Evolutionary conservation across 257 asterid species (phyloP), one percentile per base, ranked within the genome.

Genomic region (Cinchona pubescens): DNA sequence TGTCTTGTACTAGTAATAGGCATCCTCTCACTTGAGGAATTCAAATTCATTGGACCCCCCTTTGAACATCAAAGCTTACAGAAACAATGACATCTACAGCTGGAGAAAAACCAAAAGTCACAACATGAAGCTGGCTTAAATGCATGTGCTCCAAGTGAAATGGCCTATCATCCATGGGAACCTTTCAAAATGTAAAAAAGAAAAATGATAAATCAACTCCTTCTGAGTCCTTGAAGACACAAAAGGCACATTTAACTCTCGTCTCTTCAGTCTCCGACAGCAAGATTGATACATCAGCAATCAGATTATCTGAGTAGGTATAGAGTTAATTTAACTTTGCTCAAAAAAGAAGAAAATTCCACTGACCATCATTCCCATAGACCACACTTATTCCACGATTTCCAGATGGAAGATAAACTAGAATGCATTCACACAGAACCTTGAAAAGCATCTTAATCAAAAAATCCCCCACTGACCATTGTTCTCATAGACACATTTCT

Each of bases 111-210:
- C n/a, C 9, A 45, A 1, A 34, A n/a, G 16, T 35, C 37, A 30
- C 32, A 49, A 49, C n/a, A 49, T 34, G 2, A 27, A 4, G 29
- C 1, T 35, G 10, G 12, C 38, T n/a, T 30, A 27, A 69, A n/a
- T 49, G 21, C 64, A 51, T 49, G 55, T n/a, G n/a, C 75, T 70
- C 25, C n/a, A 32, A 69, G 64, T 16, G 64, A 49, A 21, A 37
- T 19, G 43, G n/a, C 48, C 32, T 69, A 49, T 49, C 51, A 32
- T 27, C 19, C 11, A 49, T 45, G 29, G 18, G 18, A 16, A 69
- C 2, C 30, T 14, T 30, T 5, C 8, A 29, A 16, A 25, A 5
- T 7, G 1, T 21, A 8, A 38, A 5, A 30, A 62, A 29, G 23
- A 23, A 25, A 25, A 25, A 25, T 59, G 16, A 25, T 12, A 62